Evolutionary conservation across 345 rosid genomes (phyloP).

Genomic region (Pistacia vera): DNA sequence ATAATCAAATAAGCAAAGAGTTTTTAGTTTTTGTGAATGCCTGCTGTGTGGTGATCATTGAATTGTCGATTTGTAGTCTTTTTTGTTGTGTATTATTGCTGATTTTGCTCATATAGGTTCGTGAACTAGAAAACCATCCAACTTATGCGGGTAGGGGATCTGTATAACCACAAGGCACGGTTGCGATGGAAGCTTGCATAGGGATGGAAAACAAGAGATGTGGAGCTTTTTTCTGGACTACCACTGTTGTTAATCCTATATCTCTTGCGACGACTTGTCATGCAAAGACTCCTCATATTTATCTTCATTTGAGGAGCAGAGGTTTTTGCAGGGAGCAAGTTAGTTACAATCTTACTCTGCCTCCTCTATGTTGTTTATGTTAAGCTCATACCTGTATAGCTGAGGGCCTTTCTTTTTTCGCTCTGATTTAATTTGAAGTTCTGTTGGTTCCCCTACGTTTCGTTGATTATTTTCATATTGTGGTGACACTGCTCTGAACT

Average conservation of each 20-base stretch:
- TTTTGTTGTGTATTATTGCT: neutral
- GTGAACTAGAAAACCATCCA: slow-evolving; percentile 81
- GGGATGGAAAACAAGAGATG: slow-evolving; percentile 89
- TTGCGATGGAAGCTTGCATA: slow-evolving; percentile 97
- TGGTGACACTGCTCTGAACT: neutral
- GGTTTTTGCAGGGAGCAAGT: slow-evolving; percentile 94
- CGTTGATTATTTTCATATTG: neutral
- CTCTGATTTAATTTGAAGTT: neutral
- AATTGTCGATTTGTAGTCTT: neutral
- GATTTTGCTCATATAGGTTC: slow-evolving; percentile 47
- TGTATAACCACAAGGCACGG: slow-evolving; percentile 74
- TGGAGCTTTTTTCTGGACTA: slow-evolving; percentile 94
- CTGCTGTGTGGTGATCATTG: neutral
- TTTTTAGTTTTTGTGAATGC: neutral
- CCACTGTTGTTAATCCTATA: slow-evolving; percentile 80
- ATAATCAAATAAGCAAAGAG: neutral
- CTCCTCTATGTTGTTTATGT: slow-evolving; percentile 1
- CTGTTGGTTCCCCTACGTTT: neutral
- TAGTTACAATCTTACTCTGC: slow-evolving; percentile 24
- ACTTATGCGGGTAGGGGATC: slow-evolving; percentile 94
- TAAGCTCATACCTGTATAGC: neutral
- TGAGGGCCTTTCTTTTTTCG: slow-evolving; percentile 9
- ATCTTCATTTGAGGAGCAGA: slow-evolving; percentile 86
- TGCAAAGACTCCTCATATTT: slow-evolving; percentile 96
- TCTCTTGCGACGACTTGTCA: slow-evolving; percentile 85